Base-by-base conservation (phyloP, 345 rosid genomes). In the Sisymbrium irio region DNA sequence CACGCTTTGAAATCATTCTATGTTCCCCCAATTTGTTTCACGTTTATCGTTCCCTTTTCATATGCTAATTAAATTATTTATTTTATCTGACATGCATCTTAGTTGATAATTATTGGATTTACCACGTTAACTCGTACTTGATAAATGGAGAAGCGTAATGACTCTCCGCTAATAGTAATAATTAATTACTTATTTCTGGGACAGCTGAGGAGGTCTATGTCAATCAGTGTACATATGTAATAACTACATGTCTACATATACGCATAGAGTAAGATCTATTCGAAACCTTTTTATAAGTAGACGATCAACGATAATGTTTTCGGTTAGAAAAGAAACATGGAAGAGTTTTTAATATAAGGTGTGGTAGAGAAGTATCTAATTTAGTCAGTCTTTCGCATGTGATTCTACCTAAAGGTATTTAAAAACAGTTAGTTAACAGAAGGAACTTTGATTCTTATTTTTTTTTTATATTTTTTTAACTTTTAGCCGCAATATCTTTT, bases 401-500 rank as follows among this genome's bases (percentile, higher is more conserved):
- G 68, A 65, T 47, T 64, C 18, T 32, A 71, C 65, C 60, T n/a
- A 39, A 46, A 32, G 9, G 46, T 56, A 63, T 17, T 45, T 45
- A 9, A 55, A 39, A 77, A 77, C 62, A 70, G 47, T 71, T 77
- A 71, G 55, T 44, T 40, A 76, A 62, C 35, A 63, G 67, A 56
- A 28, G 2, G 7, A 5, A 5, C 15, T 7, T 59, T n/a, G n/a
- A n/a, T n/a, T n/a, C n/a, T 11, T 45, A 17, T 3, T 10, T 7
- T 33, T 10, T 57, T 56, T 44, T 51, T 32, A 51, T 51, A 4
- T 33, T 36, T 47, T 28, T 41, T 28, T 0, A 11, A 27, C 70
- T 56, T 76, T 69, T 47, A 57, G 80, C 80, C 76, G 80, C 80
- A 77, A 77, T 69, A 41, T 47, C 45, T 70, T 47, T 47, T 28